These are phyloP conservation scores for Eutrema japonicum DNA, from an alignment of 345 rosid genomes.

Conservation along the genomic window DNA sequence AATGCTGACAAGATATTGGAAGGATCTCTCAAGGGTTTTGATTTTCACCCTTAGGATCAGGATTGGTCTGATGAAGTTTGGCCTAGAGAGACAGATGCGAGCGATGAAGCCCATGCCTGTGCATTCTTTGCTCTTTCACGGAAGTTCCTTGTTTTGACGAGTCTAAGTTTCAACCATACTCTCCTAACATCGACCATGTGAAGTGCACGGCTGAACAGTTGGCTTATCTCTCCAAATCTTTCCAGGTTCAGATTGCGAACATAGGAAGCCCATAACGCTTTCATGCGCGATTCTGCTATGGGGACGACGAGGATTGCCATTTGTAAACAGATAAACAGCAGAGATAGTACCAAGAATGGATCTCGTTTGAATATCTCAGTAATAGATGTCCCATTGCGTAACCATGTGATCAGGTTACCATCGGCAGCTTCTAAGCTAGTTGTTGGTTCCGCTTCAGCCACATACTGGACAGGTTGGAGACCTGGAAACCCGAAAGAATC, in stretches of 20 bases:
- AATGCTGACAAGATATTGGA: constrained; percentile 20
- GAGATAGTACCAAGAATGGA: constrained; percentile 61
- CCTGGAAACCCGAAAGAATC: constrained; percentile 21
- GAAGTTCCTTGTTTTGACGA: constrained; percentile 76
- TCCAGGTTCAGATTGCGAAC: constrained; percentile 74
- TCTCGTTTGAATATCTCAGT: constrained; percentile 57
- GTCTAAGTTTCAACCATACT: constrained; percentile 71
- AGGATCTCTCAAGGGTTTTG: constrained; percentile 18
- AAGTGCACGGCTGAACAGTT: constrained; percentile 62
- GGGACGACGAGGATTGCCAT: constrained; percentile 55
- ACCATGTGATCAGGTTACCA: constrained; percentile 44
- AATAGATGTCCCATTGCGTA: constrained; percentile 43
- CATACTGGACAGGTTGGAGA: constrained; percentile 56
- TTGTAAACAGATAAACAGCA: constrained; percentile 60
- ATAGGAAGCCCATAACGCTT: constrained; percentile 60
- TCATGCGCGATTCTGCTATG: constrained; percentile 52
- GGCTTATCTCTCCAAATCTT: constrained; percentile 90
- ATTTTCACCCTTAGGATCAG: constrained; percentile 39
- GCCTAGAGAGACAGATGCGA: constrained; percentile 87
- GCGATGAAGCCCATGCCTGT: constrained; percentile 88
- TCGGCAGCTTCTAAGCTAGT: constrained; percentile 10
- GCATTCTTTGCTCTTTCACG: constrained; percentile 77
- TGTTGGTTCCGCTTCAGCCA: constrained; percentile 49
- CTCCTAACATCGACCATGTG: constrained; percentile 84
- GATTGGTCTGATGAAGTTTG: constrained; percentile 69